Evolutionary conservation across 1,284 basidiomycete genomes (phyloP).

Genomic region (Cryptococcus sp.): DNA sequence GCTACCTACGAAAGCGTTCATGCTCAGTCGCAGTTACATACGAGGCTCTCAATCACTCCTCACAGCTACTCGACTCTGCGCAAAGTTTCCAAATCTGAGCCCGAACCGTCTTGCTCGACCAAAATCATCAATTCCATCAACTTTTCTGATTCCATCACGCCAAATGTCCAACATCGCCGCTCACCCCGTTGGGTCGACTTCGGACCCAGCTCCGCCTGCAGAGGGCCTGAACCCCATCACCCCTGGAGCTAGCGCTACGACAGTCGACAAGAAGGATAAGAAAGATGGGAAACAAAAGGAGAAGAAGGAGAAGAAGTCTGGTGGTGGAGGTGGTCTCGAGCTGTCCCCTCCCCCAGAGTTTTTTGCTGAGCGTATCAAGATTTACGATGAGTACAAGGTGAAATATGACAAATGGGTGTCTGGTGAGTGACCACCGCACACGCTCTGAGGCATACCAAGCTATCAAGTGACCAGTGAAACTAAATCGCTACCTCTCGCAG

Average conservation of each 20-base stretch:
- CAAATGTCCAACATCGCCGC: slow-evolving; percentile 40
- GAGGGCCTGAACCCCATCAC: slow-evolving; percentile 32
- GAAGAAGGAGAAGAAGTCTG: slow-evolving; percentile 40
- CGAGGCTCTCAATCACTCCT: too few species aligned
- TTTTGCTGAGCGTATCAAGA: slow-evolving; percentile 84
- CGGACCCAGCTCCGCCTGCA: slow-evolving; percentile 37
- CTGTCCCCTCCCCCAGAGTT: slow-evolving; percentile 72
- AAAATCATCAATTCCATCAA: too few species aligned
- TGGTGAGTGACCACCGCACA: slow-evolving; percentile 54
- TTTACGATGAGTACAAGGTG: slow-evolving; percentile 86
- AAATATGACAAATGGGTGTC: slow-evolving; percentile 81
- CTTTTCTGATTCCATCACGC: neutral
- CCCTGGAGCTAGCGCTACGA: slow-evolving; percentile 20
- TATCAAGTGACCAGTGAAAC: slow-evolving; percentile 1
- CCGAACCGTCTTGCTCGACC: too few species aligned
- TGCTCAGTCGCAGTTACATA: too few species aligned
- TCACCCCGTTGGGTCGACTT: slow-evolving; percentile 50
- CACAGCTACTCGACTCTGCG: too few species aligned
- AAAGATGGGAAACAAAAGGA: slow-evolving; percentile 23
- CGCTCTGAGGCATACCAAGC: neutral
- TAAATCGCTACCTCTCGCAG: slow-evolving; percentile 52
- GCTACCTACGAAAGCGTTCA: too few species aligned
- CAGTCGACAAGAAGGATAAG: slow-evolving; percentile 20
- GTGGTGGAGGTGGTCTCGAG: slow-evolving; percentile 29
- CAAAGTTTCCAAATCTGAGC: too few species aligned